Conservation (phyloP, 2,329 filamentous ascomycete species). For the Nemania sp. region DNA sequence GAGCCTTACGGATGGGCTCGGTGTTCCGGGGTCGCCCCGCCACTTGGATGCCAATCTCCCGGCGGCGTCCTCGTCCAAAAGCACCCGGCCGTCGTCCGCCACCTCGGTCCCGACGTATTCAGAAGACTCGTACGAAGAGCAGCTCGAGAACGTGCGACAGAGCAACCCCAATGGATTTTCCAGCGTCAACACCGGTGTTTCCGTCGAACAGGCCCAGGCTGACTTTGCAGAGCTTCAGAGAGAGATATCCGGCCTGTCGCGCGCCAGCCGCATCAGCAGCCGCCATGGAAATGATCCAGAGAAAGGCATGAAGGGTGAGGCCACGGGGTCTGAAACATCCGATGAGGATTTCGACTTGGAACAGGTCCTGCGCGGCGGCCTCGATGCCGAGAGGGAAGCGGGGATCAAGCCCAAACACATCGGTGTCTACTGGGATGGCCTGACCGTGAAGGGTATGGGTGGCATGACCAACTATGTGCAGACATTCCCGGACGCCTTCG, state of each 20-base stretch:
- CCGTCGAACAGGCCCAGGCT: slow-evolving; percentile 68
- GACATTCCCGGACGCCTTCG: slow-evolving; percentile 78
- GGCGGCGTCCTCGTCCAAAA: slow-evolving; percentile 11
- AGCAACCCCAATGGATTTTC: slow-evolving; percentile 55
- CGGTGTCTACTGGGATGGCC: slow-evolving; percentile 76
- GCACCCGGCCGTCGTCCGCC: slow-evolving; percentile 30
- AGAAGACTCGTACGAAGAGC: slow-evolving; percentile 42
- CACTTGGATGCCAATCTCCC: background rate
- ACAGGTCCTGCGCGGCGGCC: slow-evolving; percentile 69
- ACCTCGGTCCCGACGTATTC: slow-evolving; percentile 32
- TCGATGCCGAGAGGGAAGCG: slow-evolving; percentile 72
- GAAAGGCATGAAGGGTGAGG: slow-evolving; percentile 52
- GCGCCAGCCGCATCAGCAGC: slow-evolving; percentile 51
- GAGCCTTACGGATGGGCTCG: background rate
- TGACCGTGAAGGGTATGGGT: slow-evolving; percentile 77
- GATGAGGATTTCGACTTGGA: slow-evolving; percentile 76
- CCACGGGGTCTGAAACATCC: slow-evolving; percentile 50
- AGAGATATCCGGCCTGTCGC: slow-evolving; percentile 62
- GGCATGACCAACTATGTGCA: slow-evolving; percentile 72
- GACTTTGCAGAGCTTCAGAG: slow-evolving; percentile 72
- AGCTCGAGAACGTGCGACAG: slow-evolving; percentile 48
- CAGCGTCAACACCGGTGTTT: slow-evolving; percentile 55
- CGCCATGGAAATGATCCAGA: slow-evolving; percentile 58
- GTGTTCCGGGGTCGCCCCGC: slow-evolving; percentile 7
- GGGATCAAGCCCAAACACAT: slow-evolving; percentile 83